Evolutionary conservation across 225 moss, liverwort and hornwort genomes (phyloP), one percentile per base, ranked within the genome.

Genomic region (Pseudoscleropodium purum): DNA sequence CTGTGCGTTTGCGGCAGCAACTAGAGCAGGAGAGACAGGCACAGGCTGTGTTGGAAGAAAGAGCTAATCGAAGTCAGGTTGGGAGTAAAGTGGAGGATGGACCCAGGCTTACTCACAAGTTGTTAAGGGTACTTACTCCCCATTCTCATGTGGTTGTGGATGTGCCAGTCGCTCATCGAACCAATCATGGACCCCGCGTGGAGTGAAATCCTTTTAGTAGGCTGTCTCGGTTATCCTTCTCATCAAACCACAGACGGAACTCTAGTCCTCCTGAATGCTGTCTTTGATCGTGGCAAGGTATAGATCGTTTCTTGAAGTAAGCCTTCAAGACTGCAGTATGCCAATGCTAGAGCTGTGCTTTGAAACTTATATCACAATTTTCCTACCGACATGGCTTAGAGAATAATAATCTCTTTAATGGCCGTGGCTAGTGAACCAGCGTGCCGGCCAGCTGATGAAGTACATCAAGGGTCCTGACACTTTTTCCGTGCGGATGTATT

Each of bases 41-140:
- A 90, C 90, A 92, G 59, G 39, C n/a, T 84, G 75, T 64, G n/a
- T n/a, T n/a, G 79, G 89, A 86, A 90, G 90, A 59, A 88, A 89
- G 77, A 59, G 90, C 90, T 70, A 91, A 89, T 86, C 91, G 88
- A 85, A 90, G 49, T 87, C 33, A 84, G 57, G 79, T 82, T 88
- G 83, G 89, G 63, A 87, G 60, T 72, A 82, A 73, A 84, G 90
- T 88, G 82, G 91, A 93, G 80, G 93, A 94, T 75, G 92, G 90
- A 70, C 94, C 96, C 37, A 95, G 98, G 86, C 92, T 95, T 30
- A 99, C 97, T 84, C 98, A 99, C 90, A 99, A 96, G 88, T 85
- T 99, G 94, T 91, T 97, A 81, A 95, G 94, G 88, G 97, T 97
- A 93, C 73, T 82, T 94, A 92, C 60, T 79, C 49, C 52, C 60